Base-by-base conservation (phyloP, 2,329 filamentous ascomycete species). In the Penicillium vulpinum region DNA sequence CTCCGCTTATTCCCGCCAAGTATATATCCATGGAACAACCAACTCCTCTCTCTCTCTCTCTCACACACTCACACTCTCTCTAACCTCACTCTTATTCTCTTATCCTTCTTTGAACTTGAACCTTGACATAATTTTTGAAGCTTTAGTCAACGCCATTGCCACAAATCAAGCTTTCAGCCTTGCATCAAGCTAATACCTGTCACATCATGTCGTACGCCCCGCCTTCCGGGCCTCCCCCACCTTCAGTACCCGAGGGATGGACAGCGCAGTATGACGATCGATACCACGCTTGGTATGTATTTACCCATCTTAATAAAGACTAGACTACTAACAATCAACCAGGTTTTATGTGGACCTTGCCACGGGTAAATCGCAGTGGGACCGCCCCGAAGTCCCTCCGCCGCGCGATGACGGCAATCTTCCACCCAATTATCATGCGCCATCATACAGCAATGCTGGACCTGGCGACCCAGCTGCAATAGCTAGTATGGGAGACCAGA, bases 321-420 rank as follows among this genome's bases (percentile, higher is more conserved):
- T 5, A 22, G 45, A 16, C 41, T 47, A 21, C 29, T 51, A 40
- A 58, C 55, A 35, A 29, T 24, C 48, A 53, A 64, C 8, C 61
- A 91, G 88, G 88, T 96, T 94, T 83, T 97, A 90, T 78, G 89
- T 96, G 59, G 94, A 97, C 78, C 85, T 89, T 59, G 85, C 87
- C 75, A 96, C 92, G 62, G 94, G 94, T 69, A 83, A 89, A 71
- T 96, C 92, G 5, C 89, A 93, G 82, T 97, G 92, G 92, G 89
- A 96, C 5, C 88, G 85, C 65, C 92, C 92, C 18, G 90, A 86
- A 36, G 82, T 82, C 51, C 87, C 89, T 41, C 85, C 86, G 51
- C 83, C 84, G 18, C 33, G 56, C 44, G 48, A 62, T 56, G 39
- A 59, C 28, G 41, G 48, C 41, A 60, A 63, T 62, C 80, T 83